Percentiles rank a stretch among this genome's conserved stretches.
These are phyloP conservation scores for Quercus aquifolioides DNA, from an alignment of 306 rosid genomes.

Conservation along the genomic window DNA sequence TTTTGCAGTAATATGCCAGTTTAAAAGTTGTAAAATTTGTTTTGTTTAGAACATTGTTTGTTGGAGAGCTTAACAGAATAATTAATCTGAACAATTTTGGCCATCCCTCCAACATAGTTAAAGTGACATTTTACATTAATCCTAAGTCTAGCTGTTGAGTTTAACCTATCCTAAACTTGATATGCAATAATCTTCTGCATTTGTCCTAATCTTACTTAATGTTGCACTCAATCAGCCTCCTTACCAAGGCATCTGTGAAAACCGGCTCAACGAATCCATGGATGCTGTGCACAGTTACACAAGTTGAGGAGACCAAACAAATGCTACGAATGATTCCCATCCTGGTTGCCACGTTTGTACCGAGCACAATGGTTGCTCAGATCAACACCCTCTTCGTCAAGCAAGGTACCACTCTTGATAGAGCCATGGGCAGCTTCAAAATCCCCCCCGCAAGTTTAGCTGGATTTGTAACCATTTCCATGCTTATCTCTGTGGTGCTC, in stretches of 20 bases:
- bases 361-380: slow-evolving; percentile 85
- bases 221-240: slow-evolving; percentile 25
- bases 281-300: slow-evolving; percentile 65
- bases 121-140: too few species aligned
- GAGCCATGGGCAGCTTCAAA: slow-evolving; percentile 55
- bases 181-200: too few species aligned
- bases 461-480: slow-evolving; percentile 66
- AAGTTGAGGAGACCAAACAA: slow-evolving; percentile 89
- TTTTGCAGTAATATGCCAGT: too few species aligned
- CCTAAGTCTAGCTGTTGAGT: too few species aligned
- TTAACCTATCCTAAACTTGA: too few species aligned
- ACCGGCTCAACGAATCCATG: slow-evolving; percentile 32
- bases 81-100: too few species aligned
- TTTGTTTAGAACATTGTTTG: too few species aligned
- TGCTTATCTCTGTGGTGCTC: slow-evolving; percentile 70
- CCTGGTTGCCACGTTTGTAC: slow-evolving; percentile 61
- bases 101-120: too few species aligned
- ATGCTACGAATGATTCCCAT: slow-evolving; percentile 65
- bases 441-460: slow-evolving; percentile 84
- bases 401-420: slow-evolving; percentile 85
- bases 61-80: too few species aligned
- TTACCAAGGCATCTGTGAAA: slow-evolving; percentile 45
- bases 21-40: too few species aligned
- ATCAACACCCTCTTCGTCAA: slow-evolving; percentile 74
- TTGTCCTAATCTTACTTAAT: neutral